Percentiles rank a stretch among this genome's conserved stretches.
phyloP scores from a whole-genome alignment of 768 basidiomycete species.

The Daedaleopsis nitida region DNA sequence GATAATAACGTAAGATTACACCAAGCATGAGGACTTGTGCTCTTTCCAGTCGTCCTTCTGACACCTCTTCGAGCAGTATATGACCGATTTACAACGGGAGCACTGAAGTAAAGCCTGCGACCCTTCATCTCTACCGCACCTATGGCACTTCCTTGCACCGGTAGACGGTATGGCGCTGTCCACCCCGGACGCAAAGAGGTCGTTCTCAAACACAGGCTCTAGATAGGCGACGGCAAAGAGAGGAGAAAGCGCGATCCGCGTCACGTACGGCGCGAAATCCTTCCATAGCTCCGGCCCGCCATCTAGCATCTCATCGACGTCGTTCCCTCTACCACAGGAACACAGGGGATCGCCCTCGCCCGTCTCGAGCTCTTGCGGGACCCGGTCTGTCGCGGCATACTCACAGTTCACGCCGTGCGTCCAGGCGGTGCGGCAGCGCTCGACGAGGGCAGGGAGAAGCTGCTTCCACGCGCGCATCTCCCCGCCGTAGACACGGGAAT shows the following conservation, averaged over 20 bases:
- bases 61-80: constrained; percentile 47
- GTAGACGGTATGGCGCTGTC: too few species aligned
- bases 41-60: constrained; percentile 50
- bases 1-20: too few species aligned
- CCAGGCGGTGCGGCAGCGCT: constrained; percentile 56
- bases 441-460: constrained; percentile 50
- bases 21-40: constrained; percentile 37
- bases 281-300: constrained; percentile 36
- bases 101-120: constrained; percentile 35
- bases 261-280: constrained; percentile 43
- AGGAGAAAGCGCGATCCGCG: constrained; percentile 52
- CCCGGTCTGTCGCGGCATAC: constrained; percentile 35
- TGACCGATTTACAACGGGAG: constrained; percentile 38
- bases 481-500: constrained; percentile 24
- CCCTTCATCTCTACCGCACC: constrained; percentile 35
- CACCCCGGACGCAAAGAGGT: not conserved
- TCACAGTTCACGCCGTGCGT: constrained; percentile 49
- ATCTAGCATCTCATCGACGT: constrained; percentile 37
- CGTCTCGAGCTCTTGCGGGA: constrained; percentile 41
- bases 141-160: not conserved
- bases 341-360: constrained; percentile 47
- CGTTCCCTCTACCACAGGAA: constrained; percentile 53
- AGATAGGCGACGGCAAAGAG: constrained; percentile 54
- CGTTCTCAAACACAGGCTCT: constrained; percentile 36
- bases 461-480: constrained; percentile 51